Conservation (phyloP, 495 filamentous ascomycete species). For the Penicillium crystallinum region DNA sequence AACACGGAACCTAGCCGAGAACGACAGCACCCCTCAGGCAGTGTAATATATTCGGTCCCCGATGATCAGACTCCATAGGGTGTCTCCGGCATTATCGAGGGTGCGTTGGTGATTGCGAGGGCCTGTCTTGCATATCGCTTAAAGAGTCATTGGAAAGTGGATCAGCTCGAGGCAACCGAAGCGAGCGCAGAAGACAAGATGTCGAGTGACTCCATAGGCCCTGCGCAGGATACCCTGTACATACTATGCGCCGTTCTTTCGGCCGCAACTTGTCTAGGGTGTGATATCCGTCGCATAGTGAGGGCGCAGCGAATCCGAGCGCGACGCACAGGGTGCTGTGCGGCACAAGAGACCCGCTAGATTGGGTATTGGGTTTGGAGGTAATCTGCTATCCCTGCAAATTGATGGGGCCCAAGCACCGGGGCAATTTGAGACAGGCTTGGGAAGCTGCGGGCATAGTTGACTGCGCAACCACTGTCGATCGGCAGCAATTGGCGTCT, state of each 20-base stretch:
- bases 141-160: slow-evolving; percentile 1
- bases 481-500: slow-evolving; percentile 21
- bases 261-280: slow-evolving; percentile 4
- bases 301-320: slow-evolving; percentile 16
- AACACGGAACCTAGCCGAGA: neutral
- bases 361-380: slow-evolving; percentile 19
- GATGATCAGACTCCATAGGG: neutral
- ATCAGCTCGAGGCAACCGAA: neutral
- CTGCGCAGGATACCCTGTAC: too few relatives aligned
- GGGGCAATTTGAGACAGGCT: neutral
- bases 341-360: slow-evolving; percentile 15
- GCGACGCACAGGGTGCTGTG: slow-evolving; percentile 6
- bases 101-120: slow-evolving; percentile 17
- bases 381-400: slow-evolving; percentile 10
- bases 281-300: slow-evolving; percentile 9
- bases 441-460: neutral
- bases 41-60: neutral
- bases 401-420: slow-evolving; percentile 5
- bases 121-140: slow-evolving; percentile 19
- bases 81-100: neutral
- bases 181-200: neutral
- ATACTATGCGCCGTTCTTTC: slow-evolving; percentile 15
- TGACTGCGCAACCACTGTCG: slow-evolving; percentile 8
- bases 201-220: neutral
- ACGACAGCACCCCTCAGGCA: neutral